Evolutionary conservation across 2,329 filamentous ascomycete species (phyloP), one percentile per base, ranked within the genome.

Genomic region (Oidium heveae): DNA sequence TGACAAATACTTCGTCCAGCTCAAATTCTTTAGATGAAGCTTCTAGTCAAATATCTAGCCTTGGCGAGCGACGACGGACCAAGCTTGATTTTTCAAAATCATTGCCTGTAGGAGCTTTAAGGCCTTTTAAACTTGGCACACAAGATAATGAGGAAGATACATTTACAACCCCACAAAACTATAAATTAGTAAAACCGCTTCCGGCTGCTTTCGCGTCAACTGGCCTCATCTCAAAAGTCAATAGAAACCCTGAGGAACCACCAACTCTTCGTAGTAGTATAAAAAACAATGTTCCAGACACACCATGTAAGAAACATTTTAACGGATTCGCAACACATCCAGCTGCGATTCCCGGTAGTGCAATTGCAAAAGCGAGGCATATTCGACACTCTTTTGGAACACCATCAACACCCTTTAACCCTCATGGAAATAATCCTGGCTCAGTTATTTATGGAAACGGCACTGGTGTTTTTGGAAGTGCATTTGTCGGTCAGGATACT

Each of bases 151-250:
- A 74, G 46, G 69, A 72, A 20, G 73, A 72, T 4, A 65, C 67
- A 22, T 80, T 86, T 60, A 80, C 82, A 34, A 93, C 86, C 0
- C 86, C 86, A 0, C 75, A 82, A 54, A 77, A 76, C 55, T 91
- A 84, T 68, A 88, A 86, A 66, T 72, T 77, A 53, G 82, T 79
- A 8, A 86, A 81, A 63, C 83, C 88, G 22, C 74, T 84, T 55
- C 81, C 84, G 34, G 80, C 84, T 43, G 87, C 87, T 7, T 95
- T 95, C 68, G 87, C 86, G 72, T 96, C 91, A 1, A 96, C 91
- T 0, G 88, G 89, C 1, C 71, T 98, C 32, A 82, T 98, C 54
- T 95, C 91, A 12, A 98, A 98, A 70, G 85, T 93, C 67, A 93
- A 91, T 63, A 81, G 85, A 56, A 81, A 85, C 65, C 76, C 81